Conservation (phyloP, 2,329 filamentous ascomycete genomes). For the Cladosporium colombiae region DNA sequence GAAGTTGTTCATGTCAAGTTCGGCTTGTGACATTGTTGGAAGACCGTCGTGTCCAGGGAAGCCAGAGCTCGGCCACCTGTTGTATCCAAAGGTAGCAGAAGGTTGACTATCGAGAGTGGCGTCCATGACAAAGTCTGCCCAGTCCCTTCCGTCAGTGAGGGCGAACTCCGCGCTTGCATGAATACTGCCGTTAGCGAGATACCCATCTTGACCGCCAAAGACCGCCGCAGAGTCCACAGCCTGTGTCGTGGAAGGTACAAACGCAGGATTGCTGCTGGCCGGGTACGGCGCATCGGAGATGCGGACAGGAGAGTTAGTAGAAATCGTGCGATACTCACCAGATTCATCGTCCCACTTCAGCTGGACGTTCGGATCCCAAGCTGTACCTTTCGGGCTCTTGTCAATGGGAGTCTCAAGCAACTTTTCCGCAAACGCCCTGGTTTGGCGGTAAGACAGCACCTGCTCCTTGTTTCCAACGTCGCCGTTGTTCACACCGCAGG, state of each 20-base stretch:
- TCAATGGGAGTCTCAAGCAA: not conserved
- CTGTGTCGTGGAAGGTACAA: not conserved
- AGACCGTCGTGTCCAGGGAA: not conserved
- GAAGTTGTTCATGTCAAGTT: not conserved
- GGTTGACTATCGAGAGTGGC: not conserved
- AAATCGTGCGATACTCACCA: conserved; percentile 3
- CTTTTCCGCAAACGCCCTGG: not conserved
- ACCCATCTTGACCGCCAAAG: not conserved
- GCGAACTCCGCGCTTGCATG: not conserved
- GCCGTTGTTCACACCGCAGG: conserved; percentile 12
- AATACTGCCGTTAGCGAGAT: not conserved
- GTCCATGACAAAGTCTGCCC: not conserved
- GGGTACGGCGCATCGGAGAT: not conserved
- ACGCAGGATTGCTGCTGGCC: not conserved
- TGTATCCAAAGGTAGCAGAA: not conserved
- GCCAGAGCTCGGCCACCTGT: not conserved
- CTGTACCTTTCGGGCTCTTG: not conserved
- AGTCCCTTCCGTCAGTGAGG: not conserved
- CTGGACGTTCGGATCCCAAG: not conserved
- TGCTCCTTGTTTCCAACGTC: not conserved
- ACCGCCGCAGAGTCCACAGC: not conserved
- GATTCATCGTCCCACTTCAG: conserved; percentile 11
- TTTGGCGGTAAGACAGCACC: not conserved
- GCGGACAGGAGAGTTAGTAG: not conserved
- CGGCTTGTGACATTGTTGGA: not conserved